Conservation (phyloP, 2,329 filamentous ascomycete species). For the Trichoderma atroviride region DNA sequence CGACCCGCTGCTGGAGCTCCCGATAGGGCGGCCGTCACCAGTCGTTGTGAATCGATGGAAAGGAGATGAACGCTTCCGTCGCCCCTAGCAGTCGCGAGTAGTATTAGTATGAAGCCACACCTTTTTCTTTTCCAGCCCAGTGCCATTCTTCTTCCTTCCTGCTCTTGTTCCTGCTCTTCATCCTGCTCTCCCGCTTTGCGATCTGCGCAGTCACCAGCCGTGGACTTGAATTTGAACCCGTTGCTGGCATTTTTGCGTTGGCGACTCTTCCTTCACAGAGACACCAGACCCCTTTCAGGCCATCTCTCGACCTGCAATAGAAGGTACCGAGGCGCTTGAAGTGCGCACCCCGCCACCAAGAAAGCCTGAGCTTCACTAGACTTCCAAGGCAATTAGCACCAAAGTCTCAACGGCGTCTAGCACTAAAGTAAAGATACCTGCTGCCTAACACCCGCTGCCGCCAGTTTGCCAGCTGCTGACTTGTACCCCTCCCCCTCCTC, state of each 20-base stretch:
- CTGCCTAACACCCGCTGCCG: constrained; percentile 1
- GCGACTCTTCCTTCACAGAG: background rate
- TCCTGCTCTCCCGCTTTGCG: background rate
- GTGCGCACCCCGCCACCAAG: background rate
- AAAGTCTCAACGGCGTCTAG: constrained; percentile 12
- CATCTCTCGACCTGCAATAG: background rate
- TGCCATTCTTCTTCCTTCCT: background rate
- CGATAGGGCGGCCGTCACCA: constrained; percentile 13
- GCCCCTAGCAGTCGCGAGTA: constrained; percentile 6
- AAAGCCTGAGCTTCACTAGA: background rate
- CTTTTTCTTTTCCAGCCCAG: background rate
- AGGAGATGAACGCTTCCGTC: constrained; percentile 19
- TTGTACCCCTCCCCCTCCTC: constrained; percentile 26
- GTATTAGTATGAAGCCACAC: constrained; percentile 15
- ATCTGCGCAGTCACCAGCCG: background rate
- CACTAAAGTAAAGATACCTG: constrained; percentile 17
- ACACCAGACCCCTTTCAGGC: background rate
- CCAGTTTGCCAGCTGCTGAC: constrained; percentile 12
- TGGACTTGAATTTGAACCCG: background rate
- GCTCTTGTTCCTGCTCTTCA: background rate
- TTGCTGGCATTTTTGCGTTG: background rate
- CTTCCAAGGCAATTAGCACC: background rate
- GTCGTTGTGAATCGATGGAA: constrained; percentile 15
- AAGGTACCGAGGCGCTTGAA: background rate
- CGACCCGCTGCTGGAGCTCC: constrained; percentile 26